Conservation (phyloP, 148 eudicot species). For the Nepenthes mirabilis region DNA sequence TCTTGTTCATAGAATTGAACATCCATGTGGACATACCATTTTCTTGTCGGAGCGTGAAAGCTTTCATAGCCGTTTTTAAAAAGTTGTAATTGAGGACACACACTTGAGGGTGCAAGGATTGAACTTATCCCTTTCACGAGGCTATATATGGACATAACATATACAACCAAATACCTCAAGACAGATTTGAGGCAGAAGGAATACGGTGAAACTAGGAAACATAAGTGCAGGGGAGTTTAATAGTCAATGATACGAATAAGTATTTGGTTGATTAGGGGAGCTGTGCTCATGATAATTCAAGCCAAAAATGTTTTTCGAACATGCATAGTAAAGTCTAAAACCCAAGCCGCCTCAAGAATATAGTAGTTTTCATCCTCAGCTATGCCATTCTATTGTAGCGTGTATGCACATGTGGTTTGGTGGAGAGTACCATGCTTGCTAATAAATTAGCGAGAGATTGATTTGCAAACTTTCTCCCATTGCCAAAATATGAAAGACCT, state of each 20-base stretch:
- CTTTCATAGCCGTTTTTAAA: neutral
- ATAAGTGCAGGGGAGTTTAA: no score
- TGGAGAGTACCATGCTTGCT: neutral
- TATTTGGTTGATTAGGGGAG: no score
- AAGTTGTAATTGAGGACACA: neutral
- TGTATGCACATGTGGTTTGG: neutral
- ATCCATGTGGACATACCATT: neutral
- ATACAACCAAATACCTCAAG: slow-evolving; percentile 1
- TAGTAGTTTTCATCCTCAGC: neutral
- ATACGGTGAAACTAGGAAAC: no score
- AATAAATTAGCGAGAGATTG: no score
- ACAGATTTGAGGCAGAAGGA: neutral
- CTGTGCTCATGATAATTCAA: no score
- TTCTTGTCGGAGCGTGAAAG: neutral
- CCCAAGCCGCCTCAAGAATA: neutral
- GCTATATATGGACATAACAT: neutral
- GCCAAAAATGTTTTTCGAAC: neutral
- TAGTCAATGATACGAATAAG: no score
- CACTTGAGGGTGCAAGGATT: neutral
- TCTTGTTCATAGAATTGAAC: neutral
- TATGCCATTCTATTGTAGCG: neutral
- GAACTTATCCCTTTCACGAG: neutral
- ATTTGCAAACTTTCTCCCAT: no score
- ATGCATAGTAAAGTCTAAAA: neutral
- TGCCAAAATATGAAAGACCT: no score